Base-by-base conservation (phyloP, 2,329 filamentous ascomycete species). In the Neonectria coccinea region DNA sequence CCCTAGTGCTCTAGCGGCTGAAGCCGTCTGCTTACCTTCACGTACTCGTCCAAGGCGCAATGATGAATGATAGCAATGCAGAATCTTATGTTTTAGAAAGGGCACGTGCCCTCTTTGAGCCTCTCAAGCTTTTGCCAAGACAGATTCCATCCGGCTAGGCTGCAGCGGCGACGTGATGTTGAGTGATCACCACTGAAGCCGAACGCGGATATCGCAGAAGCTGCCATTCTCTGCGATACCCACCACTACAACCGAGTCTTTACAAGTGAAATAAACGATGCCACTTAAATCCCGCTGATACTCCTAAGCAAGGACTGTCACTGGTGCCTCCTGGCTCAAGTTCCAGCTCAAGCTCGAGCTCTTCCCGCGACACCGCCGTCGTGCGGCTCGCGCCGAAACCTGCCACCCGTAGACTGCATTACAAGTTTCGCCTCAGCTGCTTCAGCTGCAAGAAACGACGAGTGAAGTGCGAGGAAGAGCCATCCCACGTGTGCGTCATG, bases 381-480 rank as follows among this genome's bases (percentile, higher is more conserved):
- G 36, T 47, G 29, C 29, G 8, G 29, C 29, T 29, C 29, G 8
- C 9, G 5, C 53, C 47, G 7, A 55, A 47, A 27, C 59, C 29
- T 18, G 20, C 50, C 6, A 18, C 51, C 2, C 55, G 65, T 10
- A 16, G 65, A 36, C 12, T 12, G 14, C 74, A 75, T 59, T 71
- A 69, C 63, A 74, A 74, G 57, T 77, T 75, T 6, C 74, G 75
- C 8, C 72, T 76, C 14, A 75, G 76, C 52, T 77, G 75, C 70
- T 74, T 77, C 59, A 76, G 76, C 56, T 77, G 75, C 67, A 77
- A 76, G 58, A 64, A 74, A 8, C 66, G 74, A 39, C 72, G 74
- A 20, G 75, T 77, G 55, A 77, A 77, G 47, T 77, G 75, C 69
- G 75, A 75, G 20, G 27, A 75, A 77, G 62, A 57, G 69, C 18